phyloP scores from a whole-genome alignment of 208 protist genomes.

The Leptomonas seymouri region DNA sequence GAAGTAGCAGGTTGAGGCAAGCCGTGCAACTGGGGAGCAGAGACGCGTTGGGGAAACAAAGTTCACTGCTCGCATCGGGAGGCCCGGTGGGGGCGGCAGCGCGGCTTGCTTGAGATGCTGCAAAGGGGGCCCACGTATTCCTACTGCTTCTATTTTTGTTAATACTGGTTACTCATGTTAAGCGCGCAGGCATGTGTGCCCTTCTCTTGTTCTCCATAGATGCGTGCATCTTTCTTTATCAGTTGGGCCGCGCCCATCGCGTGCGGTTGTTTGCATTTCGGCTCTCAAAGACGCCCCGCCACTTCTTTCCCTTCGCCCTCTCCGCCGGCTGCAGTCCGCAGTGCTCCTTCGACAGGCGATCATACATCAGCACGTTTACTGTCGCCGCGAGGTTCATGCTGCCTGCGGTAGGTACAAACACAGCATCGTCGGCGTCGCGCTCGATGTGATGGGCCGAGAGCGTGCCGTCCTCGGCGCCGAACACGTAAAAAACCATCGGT shows the following conservation, averaged over 20 bases:
- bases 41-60: too few species aligned
- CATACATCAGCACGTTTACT: conserved; percentile 77
- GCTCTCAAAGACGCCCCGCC: conserved; percentile 26
- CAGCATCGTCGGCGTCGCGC: conserved; percentile 58
- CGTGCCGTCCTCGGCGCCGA: conserved; percentile 69
- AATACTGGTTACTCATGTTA: too few species aligned
- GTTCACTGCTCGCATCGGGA: too few species aligned
- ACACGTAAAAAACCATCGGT: conserved; percentile 66
- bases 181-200: too few species aligned
- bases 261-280: conserved; percentile 71
- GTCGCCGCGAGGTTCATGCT: conserved; percentile 80
- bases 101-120: too few species aligned
- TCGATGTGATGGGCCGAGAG: conserved; percentile 40
- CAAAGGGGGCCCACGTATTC: neutral
- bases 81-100: too few species aligned
- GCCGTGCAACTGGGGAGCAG: too few species aligned
- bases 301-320: conserved; percentile 1
- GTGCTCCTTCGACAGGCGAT: conserved; percentile 55
- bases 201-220: neutral
- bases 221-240: neutral
- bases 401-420: conserved; percentile 68
- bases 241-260: conserved; percentile 20
- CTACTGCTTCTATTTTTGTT: too few species aligned
- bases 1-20: too few species aligned
- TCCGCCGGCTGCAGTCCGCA: conserved; percentile 12